Base-by-base conservation (phyloP, 768 basidiomycete species). In the Boletus sp. region DNA sequence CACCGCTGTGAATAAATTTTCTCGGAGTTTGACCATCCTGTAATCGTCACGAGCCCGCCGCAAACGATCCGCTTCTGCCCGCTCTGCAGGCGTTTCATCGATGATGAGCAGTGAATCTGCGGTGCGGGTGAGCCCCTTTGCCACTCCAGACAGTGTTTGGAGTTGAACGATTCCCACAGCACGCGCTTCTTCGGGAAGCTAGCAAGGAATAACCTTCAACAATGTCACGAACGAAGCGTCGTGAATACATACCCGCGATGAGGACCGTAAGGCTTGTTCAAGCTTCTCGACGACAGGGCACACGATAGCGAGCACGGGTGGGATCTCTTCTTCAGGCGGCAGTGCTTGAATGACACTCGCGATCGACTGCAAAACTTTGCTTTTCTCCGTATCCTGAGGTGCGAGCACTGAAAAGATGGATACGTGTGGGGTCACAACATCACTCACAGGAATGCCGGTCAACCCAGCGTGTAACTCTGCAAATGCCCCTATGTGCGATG, bases 321-420 rank as follows among this genome's bases (percentile, higher is more conserved):
- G 78, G 27, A 96, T 85, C 52, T 83, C 89, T 40, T 93, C 87
- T 39, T 75, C 75, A 0, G 91, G 85, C 0, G 90, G 87, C 46
- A 98, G 71, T 0, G 94, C 95, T 63, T 97, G 91, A 32, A 97
- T 89, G 4, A 98, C 92, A 58, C 93, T 96, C 2, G 92, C 85
- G 48, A 98, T 95, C 0, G 89, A 91, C 66, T 97, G 90, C 42
- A 97, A 74, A 1, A 97, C 90, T 71, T 95, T 97, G 60, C 84
- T 82, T 72, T 89, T 90, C 70, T 96, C 93, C 21, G 85, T 83
- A 61, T 91, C 89, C 86, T 90, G 60, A 3, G 4, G 35, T 27
- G 19, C 29, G 1, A n/a, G 25, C 25, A 21, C 32, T 52, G 41
- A 65, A 46, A 23, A 56, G 17, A 54, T 3, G 11, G 7, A 15